These are phyloP conservation scores for Aureobasidium sp. DNA, from an alignment of 2,329 filamentous ascomycete genomes.

Conservation along the genomic window DNA sequence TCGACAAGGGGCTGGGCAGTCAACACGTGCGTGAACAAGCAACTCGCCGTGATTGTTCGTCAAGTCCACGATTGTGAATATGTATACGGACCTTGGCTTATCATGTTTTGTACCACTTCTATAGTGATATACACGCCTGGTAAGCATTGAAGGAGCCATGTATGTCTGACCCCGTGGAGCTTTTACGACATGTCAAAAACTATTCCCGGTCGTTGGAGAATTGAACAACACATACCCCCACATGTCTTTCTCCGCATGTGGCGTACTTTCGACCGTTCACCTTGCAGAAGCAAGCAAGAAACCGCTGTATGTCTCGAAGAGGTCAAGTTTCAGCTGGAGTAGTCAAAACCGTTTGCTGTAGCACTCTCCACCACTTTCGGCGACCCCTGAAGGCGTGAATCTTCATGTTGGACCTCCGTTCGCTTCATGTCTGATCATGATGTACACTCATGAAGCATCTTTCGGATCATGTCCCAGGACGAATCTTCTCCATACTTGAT, in stretches of 20 bases:
- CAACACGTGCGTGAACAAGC: background rate
- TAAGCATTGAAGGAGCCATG: background rate
- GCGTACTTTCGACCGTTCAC: background rate
- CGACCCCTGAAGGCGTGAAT: background rate
- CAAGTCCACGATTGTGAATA: background rate
- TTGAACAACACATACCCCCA: background rate
- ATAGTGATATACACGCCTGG: background rate
- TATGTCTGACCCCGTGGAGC: background rate
- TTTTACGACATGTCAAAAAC: background rate
- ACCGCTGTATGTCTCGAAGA: background rate
- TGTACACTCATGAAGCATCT: background rate
- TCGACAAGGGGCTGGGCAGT: conserved; percentile 1
- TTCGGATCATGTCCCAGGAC: background rate
- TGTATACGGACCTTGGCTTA: background rate
- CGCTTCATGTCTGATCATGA: background rate
- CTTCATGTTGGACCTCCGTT: background rate
- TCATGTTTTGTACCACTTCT: background rate
- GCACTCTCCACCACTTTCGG: background rate
- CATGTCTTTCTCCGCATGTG: background rate
- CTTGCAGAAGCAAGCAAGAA: background rate
- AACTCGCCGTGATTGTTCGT: background rate
- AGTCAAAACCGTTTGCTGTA: background rate
- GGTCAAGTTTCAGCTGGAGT: background rate
- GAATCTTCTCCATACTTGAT: conserved; percentile 2
- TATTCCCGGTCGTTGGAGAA: background rate